Conservation (phyloP, 495 filamentous ascomycete genomes). For the Acidiella bohemica region DNA sequence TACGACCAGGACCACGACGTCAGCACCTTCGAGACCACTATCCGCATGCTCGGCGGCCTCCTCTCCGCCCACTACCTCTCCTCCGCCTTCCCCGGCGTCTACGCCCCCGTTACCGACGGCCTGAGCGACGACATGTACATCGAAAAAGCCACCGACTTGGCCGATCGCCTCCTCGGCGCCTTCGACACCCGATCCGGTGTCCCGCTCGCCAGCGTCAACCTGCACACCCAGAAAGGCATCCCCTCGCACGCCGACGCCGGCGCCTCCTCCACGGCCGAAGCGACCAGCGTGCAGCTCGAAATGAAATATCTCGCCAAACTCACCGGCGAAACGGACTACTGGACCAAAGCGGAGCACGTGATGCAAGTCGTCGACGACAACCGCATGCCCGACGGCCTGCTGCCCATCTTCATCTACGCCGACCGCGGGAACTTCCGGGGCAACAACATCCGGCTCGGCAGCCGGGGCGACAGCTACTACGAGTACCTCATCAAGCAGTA, state of each 20-base stretch:
- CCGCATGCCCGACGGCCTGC: conserved; percentile 60
- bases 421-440: conserved; percentile 63
- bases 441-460: conserved; percentile 79
- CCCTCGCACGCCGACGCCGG: conserved; percentile 73
- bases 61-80: conserved; percentile 91
- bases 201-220: conserved; percentile 80
- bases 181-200: conserved; percentile 79
- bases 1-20: conserved; percentile 92
- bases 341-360: conserved; percentile 78
- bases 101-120: conserved; percentile 29
- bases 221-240: conserved; percentile 59
- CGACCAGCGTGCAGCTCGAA: conserved; percentile 83
- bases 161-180: conserved; percentile 71
- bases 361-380: conserved; percentile 82
- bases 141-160: conserved; percentile 88
- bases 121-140: conserved; percentile 78
- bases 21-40: conserved; percentile 96
- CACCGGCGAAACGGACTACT: conserved; percentile 82
- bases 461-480: conserved; percentile 92
- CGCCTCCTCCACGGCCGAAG: conserved; percentile 86
- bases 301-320: conserved; percentile 95
- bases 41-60: conserved; percentile 90
- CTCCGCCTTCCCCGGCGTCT: conserved; percentile 31
- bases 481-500: conserved; percentile 97
- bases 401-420: conserved; percentile 85